These are phyloP conservation scores for Diplodia intermedia DNA, from an alignment of 2,329 filamentous ascomycete genomes.

Conservation along the genomic window DNA sequence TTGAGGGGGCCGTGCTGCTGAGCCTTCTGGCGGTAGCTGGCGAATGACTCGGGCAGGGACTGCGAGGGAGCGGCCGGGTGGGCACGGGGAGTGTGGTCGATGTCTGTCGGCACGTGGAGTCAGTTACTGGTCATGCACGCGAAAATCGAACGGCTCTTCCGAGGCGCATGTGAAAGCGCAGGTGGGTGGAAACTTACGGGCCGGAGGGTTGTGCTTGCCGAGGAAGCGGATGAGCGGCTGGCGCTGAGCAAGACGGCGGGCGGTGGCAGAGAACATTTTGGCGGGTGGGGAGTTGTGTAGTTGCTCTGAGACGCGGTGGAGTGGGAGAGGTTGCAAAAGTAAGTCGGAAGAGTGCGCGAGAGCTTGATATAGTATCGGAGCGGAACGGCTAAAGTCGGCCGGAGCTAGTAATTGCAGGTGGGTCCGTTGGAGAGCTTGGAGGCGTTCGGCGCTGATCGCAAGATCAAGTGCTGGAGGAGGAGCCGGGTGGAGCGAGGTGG, in stretches of 20 bases:
- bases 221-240: constrained; percentile 61
- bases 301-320: constrained; percentile 2
- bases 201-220: constrained; percentile 56
- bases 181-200: constrained; percentile 46
- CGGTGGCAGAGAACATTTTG: constrained; percentile 54
- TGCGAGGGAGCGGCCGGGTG: constrained; percentile 75
- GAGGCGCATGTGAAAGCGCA: constrained; percentile 27
- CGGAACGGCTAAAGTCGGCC: constrained; percentile 29
- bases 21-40: constrained; percentile 77
- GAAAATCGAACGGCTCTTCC: constrained; percentile 31
- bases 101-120: constrained; percentile 55
- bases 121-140: constrained; percentile 11
- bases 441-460: background rate
- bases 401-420: constrained; percentile 20
- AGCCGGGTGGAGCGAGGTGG: background rate
- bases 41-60: constrained; percentile 73
- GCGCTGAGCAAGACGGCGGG: constrained; percentile 54
- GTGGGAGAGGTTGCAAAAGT: background rate
- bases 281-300: constrained; percentile 32
- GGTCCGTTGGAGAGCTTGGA: constrained; percentile 17
- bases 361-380: constrained; percentile 29
- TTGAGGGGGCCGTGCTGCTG: constrained; percentile 77
- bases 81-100: constrained; percentile 76
- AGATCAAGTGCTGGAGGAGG: constrained; percentile 12
- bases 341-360: constrained; percentile 19